Percentiles rank a stretch among this genome's conserved stretches.
phyloP scores from a whole-genome alignment of 805 yeast species.

The Saccharomycopsis selenospora region DNA sequence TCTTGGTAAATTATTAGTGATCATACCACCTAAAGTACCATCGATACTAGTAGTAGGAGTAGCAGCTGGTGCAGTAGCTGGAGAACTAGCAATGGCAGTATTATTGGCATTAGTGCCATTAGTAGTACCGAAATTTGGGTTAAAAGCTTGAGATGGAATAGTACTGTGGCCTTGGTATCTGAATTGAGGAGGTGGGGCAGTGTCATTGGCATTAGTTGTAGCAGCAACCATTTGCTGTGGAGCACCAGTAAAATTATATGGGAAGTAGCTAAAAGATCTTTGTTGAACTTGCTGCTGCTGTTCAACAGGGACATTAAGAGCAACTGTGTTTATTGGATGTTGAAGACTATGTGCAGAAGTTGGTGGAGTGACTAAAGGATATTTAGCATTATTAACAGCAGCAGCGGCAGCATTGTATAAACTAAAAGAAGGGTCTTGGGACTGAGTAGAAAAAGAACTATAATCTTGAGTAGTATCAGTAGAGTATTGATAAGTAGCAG shows the following conservation, averaged over 20 bases:
- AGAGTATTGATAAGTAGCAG: not conserved
- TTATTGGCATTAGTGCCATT: not conserved
- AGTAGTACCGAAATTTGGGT: not conserved
- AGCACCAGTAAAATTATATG: too few species aligned
- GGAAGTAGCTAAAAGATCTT: too few species aligned
- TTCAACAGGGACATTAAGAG: not conserved
- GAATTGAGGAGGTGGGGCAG: slow-evolving; percentile 2
- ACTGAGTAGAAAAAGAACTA: not conserved
- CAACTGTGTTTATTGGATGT: not conserved
- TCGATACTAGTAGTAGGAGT: not conserved
- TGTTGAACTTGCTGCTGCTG: slow-evolving; percentile 11
- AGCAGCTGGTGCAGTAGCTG: not conserved
- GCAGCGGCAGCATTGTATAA: slow-evolving; percentile 2
- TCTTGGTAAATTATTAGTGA: not conserved
- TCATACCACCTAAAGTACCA: not conserved
- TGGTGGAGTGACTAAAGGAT: not conserved
- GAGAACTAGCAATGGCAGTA: not conserved
- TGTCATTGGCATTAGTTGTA: too few species aligned
- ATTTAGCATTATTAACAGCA: not conserved
- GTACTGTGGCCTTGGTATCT: not conserved
- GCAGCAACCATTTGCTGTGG: slow-evolving; percentile 5
- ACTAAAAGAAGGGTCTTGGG: not conserved
- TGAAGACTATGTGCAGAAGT: not conserved
- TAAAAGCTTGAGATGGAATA: not conserved
- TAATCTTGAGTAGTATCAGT: not conserved